Evolutionary conservation across 495 filamentous ascomycete species (phyloP).

Genomic region (Podospora australis): DNA sequence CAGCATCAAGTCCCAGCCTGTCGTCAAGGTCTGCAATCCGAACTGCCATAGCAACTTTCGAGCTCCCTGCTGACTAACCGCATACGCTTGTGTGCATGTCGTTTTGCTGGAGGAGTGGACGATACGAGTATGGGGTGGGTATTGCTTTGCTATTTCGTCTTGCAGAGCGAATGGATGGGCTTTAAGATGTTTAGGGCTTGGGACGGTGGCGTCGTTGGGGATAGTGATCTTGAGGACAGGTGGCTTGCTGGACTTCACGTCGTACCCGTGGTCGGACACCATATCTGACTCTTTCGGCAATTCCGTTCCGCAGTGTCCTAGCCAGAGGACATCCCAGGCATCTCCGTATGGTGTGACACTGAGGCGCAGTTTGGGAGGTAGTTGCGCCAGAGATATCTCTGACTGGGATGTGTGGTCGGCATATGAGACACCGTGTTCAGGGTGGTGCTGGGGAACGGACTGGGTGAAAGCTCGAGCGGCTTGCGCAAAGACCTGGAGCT

Average conservation of each 20-base stretch:
- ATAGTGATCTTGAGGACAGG: conserved; percentile 28
- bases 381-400: not conserved
- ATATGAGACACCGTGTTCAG: too few species aligned
- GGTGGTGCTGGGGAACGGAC: not conserved
- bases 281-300: conserved; percentile 22
- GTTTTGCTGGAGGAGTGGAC: conserved; percentile 36
- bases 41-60: conserved; percentile 38
- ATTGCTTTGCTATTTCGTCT: conserved; percentile 30
- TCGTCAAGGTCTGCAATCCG: conserved; percentile 27
- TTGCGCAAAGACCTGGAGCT: conserved; percentile 35
- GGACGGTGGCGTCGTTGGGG: conserved; percentile 34
- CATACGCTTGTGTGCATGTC: conserved; percentile 42
- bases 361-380: conserved; percentile 1
- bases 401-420: not conserved
- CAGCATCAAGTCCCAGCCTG: conserved; percentile 41
- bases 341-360: conserved; percentile 32
- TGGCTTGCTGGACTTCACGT: not conserved
- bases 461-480: conserved; percentile 28
- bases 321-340: conserved; percentile 46
- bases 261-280: not conserved
- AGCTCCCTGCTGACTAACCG: conserved; percentile 38
- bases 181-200: conserved; percentile 32
- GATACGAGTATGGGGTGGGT: conserved; percentile 38
- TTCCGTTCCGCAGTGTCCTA: conserved; percentile 44
- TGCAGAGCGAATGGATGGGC: conserved; percentile 39